A percentile compares a stretch with the other conserved stretches of the same genome.
phyloP scores from a whole-genome alignment of 108 stramenopile species.

The Pseudonitzschia delicatissima region DNA sequence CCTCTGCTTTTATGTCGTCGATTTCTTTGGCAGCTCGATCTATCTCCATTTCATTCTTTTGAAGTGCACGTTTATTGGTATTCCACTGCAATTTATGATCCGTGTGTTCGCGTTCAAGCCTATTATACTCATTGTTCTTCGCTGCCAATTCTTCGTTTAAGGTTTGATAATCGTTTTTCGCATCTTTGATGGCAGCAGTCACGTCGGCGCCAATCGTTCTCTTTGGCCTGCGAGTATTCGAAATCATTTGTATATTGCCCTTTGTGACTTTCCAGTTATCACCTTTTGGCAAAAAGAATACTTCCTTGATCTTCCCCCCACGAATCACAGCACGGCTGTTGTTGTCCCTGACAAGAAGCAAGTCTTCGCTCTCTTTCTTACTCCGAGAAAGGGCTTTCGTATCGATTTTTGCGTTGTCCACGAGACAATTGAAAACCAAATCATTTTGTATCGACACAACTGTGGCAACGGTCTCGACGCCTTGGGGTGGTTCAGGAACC shows the following conservation, averaged over 20 bases:
- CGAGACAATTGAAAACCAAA: slow-evolving; percentile 79
- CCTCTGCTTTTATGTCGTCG: slow-evolving; percentile 42
- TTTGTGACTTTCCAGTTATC: slow-evolving; percentile 66
- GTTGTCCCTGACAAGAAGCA: slow-evolving; percentile 45
- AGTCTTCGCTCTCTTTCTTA: slow-evolving; percentile 55
- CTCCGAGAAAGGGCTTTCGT: slow-evolving; percentile 52
- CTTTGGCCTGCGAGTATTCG: slow-evolving; percentile 47
- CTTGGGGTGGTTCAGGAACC: slow-evolving; percentile 49
- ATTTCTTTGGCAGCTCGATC: slow-evolving; percentile 38
- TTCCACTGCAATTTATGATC: slow-evolving; percentile 48
- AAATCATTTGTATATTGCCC: slow-evolving; percentile 39
- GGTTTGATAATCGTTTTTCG: slow-evolving; percentile 43
- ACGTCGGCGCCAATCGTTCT: slow-evolving; percentile 74
- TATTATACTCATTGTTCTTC: slow-evolving; percentile 2
- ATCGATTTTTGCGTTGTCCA: slow-evolving; percentile 68
- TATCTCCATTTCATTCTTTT: slow-evolving; percentile 28
- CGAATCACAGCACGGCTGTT: slow-evolving; percentile 44
- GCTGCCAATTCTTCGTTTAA: slow-evolving; percentile 50
- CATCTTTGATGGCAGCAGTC: slow-evolving; percentile 54
- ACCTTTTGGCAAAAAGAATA: slow-evolving; percentile 66
- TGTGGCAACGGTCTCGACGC: slow-evolving; percentile 68
- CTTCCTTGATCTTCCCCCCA: slow-evolving; percentile 60
- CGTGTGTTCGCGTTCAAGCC: slow-evolving; percentile 31
- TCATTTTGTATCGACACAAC: slow-evolving; percentile 61
- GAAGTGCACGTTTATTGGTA: slow-evolving; percentile 31